Conservation (phyloP, 2,329 filamentous ascomycete species). For the Aspergillus novoparasiticus region DNA sequence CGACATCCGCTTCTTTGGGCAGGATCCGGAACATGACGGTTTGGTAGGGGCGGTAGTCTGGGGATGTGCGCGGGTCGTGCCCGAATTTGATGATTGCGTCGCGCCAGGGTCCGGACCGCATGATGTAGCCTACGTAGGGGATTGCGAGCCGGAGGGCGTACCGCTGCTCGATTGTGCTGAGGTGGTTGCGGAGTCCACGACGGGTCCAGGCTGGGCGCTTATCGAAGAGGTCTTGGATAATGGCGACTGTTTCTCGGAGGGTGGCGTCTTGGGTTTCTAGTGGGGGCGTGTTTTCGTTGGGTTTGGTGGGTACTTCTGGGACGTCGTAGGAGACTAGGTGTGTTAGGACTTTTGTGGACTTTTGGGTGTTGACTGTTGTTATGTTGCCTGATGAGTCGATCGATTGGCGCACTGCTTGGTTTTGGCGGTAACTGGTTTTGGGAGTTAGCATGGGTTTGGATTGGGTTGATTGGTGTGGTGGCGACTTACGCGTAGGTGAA, state of each 20-base stretch:
- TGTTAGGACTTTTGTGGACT: conserved; percentile 60
- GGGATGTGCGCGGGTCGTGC: conserved; percentile 77
- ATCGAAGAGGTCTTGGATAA: conserved; percentile 67
- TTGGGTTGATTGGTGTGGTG: not conserved
- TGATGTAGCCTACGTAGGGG: conserved; percentile 87
- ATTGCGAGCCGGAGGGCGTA: conserved; percentile 71
- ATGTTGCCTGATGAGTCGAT: conserved; percentile 61
- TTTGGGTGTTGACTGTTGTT: conserved; percentile 60
- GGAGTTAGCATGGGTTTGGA: conserved; percentile 9
- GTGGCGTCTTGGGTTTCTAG: conserved; percentile 55
- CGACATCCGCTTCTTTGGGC: conserved; percentile 36
- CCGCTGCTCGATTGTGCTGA: conserved; percentile 56
- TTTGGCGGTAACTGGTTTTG: conserved; percentile 75
- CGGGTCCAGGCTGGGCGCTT: conserved; percentile 84
- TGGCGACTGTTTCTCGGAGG: conserved; percentile 65
- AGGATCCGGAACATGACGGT: conserved; percentile 81
- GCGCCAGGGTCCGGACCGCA: conserved; percentile 88
- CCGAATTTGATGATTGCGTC: conserved; percentile 86
- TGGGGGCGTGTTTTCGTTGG: conserved; percentile 58
- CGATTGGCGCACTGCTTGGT: conserved; percentile 70
- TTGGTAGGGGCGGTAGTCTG: conserved; percentile 80
- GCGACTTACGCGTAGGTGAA: conserved; percentile 60
- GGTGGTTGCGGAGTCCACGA: conserved; percentile 74
- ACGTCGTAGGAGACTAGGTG: conserved; percentile 64
- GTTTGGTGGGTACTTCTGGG: conserved; percentile 61